Evolutionary conservation across 306 rosid species (phyloP).

Genomic region (Aeschynomene evenia): DNA sequence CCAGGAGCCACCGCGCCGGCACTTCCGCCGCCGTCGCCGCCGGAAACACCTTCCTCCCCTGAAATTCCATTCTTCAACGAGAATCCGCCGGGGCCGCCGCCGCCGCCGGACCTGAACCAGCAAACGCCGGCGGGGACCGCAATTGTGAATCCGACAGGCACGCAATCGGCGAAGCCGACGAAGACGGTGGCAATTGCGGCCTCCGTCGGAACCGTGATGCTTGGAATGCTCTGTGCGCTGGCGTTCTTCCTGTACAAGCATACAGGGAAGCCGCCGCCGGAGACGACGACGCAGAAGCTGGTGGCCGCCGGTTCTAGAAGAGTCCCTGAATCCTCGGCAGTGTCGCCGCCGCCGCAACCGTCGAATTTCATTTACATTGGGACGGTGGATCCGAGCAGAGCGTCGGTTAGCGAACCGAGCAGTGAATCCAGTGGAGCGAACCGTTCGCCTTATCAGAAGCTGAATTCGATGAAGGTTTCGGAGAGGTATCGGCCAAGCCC

Average conservation of each 20-base stretch:
- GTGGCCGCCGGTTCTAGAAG: conserved; percentile 41
- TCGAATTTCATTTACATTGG: conserved; percentile 78
- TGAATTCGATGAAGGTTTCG: conserved; percentile 55
- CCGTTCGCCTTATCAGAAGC: conserved; percentile 56
- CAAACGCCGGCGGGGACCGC: conserved; percentile 34
- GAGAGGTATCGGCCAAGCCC: conserved; percentile 90
- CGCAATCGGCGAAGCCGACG: conserved; percentile 55
- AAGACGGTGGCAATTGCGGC: conserved; percentile 69
- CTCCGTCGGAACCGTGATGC: conserved; percentile 66
- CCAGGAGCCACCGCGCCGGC: conserved; percentile 64
- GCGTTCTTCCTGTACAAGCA: conserved; percentile 78
- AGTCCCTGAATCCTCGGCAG: conserved; percentile 28
- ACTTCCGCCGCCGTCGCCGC: conserved; percentile 36
- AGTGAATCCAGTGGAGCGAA: conserved; percentile 23
- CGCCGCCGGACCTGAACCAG: conserved; percentile 47
- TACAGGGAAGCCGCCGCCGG: conserved; percentile 49
- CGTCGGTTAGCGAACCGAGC: conserved; percentile 24
- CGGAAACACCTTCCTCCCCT: conserved; percentile 32
- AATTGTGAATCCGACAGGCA: conserved; percentile 56
- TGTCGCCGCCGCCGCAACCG: conserved; percentile 51
- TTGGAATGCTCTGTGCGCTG: conserved; percentile 76
- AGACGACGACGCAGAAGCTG: conserved; percentile 50
- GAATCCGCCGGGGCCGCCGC: conserved; percentile 45
- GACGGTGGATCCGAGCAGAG: conserved; percentile 69
- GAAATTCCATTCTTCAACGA: conserved; percentile 77